Evolutionary conservation across 75 land plant species (phyloP).

Genomic region (Pinus albicaulis): DNA sequence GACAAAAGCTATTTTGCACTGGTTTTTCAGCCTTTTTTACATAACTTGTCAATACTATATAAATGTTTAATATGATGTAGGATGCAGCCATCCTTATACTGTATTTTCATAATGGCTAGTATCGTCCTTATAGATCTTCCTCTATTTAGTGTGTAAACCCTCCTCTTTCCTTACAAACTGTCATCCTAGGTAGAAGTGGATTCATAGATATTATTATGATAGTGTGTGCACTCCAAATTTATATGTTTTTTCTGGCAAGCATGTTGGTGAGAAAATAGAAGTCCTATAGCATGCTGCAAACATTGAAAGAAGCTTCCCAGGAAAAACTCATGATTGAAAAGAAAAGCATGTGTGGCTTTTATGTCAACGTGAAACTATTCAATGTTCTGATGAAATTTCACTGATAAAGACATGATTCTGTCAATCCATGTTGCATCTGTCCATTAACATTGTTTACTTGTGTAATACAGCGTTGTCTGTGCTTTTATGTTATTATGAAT

Average conservation of each 20-base stretch:
- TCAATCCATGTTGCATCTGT: not conserved
- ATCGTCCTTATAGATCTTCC: not conserved
- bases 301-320: too few species aligned
- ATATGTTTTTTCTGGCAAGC: not conserved
- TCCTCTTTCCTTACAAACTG: not conserved
- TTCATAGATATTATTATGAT: not conserved
- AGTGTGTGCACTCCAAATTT: not conserved
- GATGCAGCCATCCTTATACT: not conserved
- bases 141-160: constrained; percentile 1
- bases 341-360: not conserved
- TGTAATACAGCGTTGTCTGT: not conserved
- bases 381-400: not conserved
- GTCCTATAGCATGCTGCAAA: not conserved
- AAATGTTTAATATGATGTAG: not conserved
- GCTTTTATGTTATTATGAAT: not conserved
- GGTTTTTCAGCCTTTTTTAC: not conserved
- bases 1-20: not conserved
- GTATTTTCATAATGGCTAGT: not conserved
- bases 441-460: too few species aligned
- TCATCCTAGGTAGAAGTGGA: not conserved
- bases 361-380: not conserved
- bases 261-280: not conserved
- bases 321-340: too few species aligned
- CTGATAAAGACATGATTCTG: not conserved
- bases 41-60: not conserved